Evolutionary conservation across 306 rosid species (phyloP).

Genomic region (Gleditsia sinensis): DNA sequence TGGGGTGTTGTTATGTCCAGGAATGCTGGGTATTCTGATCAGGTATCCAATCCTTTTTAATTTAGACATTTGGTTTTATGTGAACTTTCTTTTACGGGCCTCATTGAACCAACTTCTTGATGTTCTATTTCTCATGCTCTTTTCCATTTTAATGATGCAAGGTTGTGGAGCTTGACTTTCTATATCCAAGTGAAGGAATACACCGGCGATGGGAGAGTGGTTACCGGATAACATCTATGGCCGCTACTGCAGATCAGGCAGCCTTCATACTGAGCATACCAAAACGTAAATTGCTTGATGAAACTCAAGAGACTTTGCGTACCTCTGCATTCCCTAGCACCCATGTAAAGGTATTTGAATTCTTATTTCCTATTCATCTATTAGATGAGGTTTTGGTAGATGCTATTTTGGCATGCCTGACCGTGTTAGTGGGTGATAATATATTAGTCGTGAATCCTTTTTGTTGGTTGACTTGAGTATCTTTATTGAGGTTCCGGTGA

Average conservation of each 20-base stretch:
- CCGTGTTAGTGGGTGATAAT: neutral
- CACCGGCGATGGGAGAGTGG: conserved; percentile 91
- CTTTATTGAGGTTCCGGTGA: conserved; percentile 1
- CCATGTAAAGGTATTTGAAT: conserved; percentile 76
- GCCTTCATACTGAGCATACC: conserved; percentile 95
- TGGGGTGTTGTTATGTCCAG: conserved; percentile 98
- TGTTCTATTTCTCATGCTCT: neutral
- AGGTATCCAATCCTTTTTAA: conserved; percentile 46
- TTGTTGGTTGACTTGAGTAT: neutral
- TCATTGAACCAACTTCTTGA: neutral
- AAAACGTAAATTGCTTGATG: conserved; percentile 83
- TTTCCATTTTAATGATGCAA: conserved; percentile 33
- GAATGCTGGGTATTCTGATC: conserved; percentile 93
- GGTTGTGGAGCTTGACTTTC: conserved; percentile 93
- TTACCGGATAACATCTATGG: conserved; percentile 88
- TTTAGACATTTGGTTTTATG: neutral
- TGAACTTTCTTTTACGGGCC: neutral
- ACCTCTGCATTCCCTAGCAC: conserved; percentile 97
- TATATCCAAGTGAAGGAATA: conserved; percentile 93
- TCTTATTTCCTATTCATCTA: conserved; percentile 5
- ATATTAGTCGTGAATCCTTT: neutral
- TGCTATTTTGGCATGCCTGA: conserved; percentile 5
- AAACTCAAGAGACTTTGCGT: conserved; percentile 90
- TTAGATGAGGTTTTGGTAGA: neutral
- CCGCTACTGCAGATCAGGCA: conserved; percentile 89